phyloP scores from a whole-genome alignment of 768 basidiomycete species.

The Rossbeevera mucosa region DNA sequence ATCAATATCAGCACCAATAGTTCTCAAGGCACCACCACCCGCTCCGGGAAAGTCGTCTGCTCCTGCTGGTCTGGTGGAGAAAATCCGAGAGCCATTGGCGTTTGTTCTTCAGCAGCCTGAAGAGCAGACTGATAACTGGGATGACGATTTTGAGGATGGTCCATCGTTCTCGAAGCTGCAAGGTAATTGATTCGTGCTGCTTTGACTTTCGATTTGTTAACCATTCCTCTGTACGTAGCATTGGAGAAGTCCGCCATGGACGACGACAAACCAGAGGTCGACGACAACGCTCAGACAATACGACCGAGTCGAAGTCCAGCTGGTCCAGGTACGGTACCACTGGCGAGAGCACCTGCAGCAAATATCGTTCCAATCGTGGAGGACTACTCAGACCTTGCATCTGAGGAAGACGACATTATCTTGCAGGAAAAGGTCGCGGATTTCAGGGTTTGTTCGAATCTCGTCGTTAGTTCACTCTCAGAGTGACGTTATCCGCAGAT shows the following conservation, averaged over 20 bases:
- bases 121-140: slow-evolving; percentile 95
- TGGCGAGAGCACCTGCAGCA: slow-evolving; percentile 57
- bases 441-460: slow-evolving; percentile 57
- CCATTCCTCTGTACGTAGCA: slow-evolving; percentile 34
- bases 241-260: slow-evolving; percentile 57
- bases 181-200: slow-evolving; percentile 29
- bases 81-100: slow-evolving; percentile 51
- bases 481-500: slow-evolving; percentile 35
- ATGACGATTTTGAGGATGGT: slow-evolving; percentile 95
- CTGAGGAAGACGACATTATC: slow-evolving; percentile 69
- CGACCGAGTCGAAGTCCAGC: slow-evolving; percentile 70
- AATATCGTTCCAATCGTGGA: slow-evolving; percentile 71
- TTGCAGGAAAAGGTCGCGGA: slow-evolving; percentile 77
- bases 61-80: slow-evolving; percentile 33
- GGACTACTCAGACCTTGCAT: slow-evolving; percentile 85
- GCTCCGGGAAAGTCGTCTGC: slow-evolving; percentile 17
- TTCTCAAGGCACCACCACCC: slow-evolving; percentile 19
- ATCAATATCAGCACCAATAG: slow-evolving; percentile 30
- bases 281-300: slow-evolving; percentile 80
- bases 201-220: not conserved
- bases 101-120: slow-evolving; percentile 70
- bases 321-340: slow-evolving; percentile 42
- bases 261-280: slow-evolving; percentile 50
- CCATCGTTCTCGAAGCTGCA: slow-evolving; percentile 84
- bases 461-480: not conserved